Conservation (phyloP, 495 filamentous ascomycete genomes). For the Darksidea phi region DNA sequence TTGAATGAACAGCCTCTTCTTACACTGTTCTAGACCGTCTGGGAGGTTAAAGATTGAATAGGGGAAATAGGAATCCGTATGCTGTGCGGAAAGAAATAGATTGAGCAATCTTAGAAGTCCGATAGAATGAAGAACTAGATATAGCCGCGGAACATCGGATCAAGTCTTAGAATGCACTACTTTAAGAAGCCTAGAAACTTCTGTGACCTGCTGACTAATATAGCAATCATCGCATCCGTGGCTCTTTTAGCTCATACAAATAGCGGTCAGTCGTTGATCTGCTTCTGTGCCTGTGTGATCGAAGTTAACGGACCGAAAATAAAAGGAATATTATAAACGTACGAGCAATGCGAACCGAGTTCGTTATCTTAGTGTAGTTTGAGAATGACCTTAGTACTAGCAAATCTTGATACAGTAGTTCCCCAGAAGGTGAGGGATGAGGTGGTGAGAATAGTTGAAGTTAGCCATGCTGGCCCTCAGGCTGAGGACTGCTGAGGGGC, state of each 20-base stretch:
- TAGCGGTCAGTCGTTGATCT: neutral
- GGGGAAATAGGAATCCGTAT: neutral
- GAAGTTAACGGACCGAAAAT: neutral
- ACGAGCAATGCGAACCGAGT: neutral
- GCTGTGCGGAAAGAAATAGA: neutral
- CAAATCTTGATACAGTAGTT: no score
- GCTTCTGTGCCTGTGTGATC: neutral
- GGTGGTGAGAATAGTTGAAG: no score
- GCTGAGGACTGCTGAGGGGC: no score
- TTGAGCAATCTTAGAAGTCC: neutral
- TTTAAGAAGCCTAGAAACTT: neutral
- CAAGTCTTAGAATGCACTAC: neutral
- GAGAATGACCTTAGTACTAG: no score
- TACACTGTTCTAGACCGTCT: neutral
- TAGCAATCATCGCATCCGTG: neutral
- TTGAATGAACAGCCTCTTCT: neutral
- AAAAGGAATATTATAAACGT: neutral
- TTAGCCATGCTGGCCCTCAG: no score
- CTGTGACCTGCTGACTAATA: neutral
- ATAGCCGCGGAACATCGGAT: neutral
- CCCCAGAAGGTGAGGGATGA: no score
- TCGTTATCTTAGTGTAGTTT: neutral
- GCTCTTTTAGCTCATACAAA: neutral
- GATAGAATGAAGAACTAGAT: neutral
- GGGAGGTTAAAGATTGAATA: slow-evolving; percentile 4